These are phyloP conservation scores for Liriodendron chinense DNA, from an alignment of 164 flowering plant species.

Conservation along the genomic window DNA sequence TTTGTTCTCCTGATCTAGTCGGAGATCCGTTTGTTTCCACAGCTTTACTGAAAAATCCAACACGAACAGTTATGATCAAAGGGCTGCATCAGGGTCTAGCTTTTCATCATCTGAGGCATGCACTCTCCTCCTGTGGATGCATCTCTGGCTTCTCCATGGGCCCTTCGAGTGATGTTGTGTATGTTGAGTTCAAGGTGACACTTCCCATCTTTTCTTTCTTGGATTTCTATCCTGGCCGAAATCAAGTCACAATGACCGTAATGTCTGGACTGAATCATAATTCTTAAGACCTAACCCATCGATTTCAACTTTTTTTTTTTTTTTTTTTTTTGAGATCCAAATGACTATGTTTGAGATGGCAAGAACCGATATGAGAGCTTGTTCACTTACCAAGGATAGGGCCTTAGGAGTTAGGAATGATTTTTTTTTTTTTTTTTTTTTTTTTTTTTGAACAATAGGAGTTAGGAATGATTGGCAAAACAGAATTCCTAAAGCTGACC, in stretches of 20 bases:
- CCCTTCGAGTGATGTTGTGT: constrained; percentile 35
- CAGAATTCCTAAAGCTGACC: too few relatives aligned
- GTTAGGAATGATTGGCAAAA: too few relatives aligned
- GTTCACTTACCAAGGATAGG: too few relatives aligned
- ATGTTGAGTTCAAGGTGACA: constrained; percentile 46
- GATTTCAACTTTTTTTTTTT: not conserved
- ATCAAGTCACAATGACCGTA: not conserved
- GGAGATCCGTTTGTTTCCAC: constrained; percentile 34
- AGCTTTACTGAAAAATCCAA: constrained; percentile 36
- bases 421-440: too few relatives aligned
- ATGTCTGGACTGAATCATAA: not conserved
- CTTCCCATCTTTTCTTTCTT: not conserved
- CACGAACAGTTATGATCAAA: constrained; percentile 33
- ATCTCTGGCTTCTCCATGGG: constrained; percentile 35
- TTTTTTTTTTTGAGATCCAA: not conserved
- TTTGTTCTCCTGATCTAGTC: constrained; percentile 24
- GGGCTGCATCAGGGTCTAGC: constrained; percentile 25
- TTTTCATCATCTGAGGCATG: constrained; percentile 30
- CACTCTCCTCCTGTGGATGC: constrained; percentile 30
- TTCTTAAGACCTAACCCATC: not conserved
- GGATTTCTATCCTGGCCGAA: not conserved
- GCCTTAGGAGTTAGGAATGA: too few relatives aligned
- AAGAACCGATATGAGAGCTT: too few relatives aligned
- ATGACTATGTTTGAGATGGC: too few relatives aligned
- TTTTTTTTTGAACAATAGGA: too few relatives aligned